Conservation (phyloP, 441 rosid genomes). For the Theobroma grandiflorum region DNA sequence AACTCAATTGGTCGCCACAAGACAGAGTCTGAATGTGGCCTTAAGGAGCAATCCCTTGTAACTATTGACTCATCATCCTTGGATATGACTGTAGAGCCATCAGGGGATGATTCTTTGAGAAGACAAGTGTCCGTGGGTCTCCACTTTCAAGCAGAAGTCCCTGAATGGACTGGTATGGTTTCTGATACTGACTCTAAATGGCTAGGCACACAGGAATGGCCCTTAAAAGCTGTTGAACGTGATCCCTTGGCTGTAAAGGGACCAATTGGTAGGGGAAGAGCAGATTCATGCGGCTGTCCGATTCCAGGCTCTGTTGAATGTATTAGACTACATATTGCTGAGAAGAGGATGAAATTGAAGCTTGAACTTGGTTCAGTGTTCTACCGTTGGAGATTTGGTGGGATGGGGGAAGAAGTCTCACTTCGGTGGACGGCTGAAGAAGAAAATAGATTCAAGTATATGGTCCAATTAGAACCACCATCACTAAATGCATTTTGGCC, state of each 20-base stretch:
- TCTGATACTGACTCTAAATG: conserved; percentile 56
- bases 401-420: conserved; percentile 72
- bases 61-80: conserved; percentile 24
- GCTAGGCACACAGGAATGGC: conserved; percentile 61
- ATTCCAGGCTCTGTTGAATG: conserved; percentile 54
- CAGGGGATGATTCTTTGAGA: conserved; percentile 33
- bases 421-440: conserved; percentile 60
- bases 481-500: conserved; percentile 46
- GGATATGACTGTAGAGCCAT: conserved; percentile 16
- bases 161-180: conserved; percentile 52
- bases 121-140: conserved; percentile 44
- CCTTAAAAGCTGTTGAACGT: conserved; percentile 32
- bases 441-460: conserved; percentile 52
- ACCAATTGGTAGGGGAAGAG: conserved; percentile 51
- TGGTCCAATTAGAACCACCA: conserved; percentile 33
- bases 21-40: conserved; percentile 25
- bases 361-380: conserved; percentile 55
- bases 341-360: conserved; percentile 64
- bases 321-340: conserved; percentile 63
- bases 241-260: conserved; percentile 22
- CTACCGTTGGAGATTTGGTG: conserved; percentile 57
- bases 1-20: conserved; percentile 26
- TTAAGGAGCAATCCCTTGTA: conserved; percentile 29
- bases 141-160: conserved; percentile 58
- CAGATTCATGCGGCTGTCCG: conserved; percentile 47